phyloP scores from a whole-genome alignment of 2,329 filamentous ascomycete species.

The Aspergillus tubingensis region DNA sequence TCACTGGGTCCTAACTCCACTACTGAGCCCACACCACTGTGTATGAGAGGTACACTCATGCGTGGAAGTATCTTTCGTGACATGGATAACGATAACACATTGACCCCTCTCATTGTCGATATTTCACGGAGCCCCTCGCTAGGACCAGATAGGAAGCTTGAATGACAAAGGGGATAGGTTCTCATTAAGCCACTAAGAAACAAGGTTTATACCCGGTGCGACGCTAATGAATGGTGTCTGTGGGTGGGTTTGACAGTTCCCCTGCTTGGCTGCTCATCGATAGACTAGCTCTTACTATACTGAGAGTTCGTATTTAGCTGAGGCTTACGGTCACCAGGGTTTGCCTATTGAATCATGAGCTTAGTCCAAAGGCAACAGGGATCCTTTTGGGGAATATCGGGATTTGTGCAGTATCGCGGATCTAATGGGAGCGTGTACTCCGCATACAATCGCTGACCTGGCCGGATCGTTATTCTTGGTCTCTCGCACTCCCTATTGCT shows the following conservation, averaged over 20 bases:
- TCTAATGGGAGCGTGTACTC: neutral
- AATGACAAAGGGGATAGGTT: conserved; percentile 3
- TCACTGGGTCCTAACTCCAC: neutral
- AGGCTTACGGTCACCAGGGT: neutral
- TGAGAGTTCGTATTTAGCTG: neutral
- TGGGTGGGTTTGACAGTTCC: conserved; percentile 12
- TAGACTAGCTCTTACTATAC: neutral
- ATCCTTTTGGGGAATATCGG: no score
- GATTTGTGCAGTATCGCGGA: neutral
- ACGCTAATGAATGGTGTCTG: conserved; percentile 5
- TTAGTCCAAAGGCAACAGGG: no score
- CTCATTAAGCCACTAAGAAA: neutral
- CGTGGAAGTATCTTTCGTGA: neutral
- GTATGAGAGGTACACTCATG: neutral
- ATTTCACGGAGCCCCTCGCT: neutral
- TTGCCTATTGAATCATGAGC: neutral
- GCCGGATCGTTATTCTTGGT: neutral
- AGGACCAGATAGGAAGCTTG: neutral
- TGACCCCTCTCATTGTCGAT: neutral
- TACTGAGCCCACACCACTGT: neutral
- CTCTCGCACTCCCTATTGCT: neutral
- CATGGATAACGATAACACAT: neutral
- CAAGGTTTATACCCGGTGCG: conserved; percentile 5
- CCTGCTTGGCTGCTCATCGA: neutral
- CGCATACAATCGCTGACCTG: neutral